Base-by-base conservation (phyloP, 805 yeast species). In the Metschnikowia gruessii region DNA sequence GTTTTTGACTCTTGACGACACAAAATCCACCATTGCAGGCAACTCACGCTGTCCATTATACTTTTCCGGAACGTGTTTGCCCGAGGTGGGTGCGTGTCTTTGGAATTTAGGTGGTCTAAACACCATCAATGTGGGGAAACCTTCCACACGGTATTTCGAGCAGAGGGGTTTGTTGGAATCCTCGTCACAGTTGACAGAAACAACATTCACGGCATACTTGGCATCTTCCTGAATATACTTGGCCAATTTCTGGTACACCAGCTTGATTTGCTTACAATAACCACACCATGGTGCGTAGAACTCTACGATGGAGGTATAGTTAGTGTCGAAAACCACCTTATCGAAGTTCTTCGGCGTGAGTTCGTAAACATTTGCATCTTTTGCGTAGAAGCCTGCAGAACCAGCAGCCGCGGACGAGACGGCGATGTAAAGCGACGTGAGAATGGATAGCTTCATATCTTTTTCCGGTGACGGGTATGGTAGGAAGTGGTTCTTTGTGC, bases 241-340 rank as follows among this genome's bases (percentile, higher is more conserved):
- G 6, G 87, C 95, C 12, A 83, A 80, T 59, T 83, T 83, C 40
- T 72, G 69, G 64, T 74, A 85, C 1, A 80, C 80, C 3, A 85
- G 83, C 48, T 81, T 79, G 42, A 92, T 69, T 47, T 81, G 76
- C 57, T 82, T 77, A 67, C 99, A 92, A 65, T 92, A 89, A 4
- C 97, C 97, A 71, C 99, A 92, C 98, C 98, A 91, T 32, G 97
- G 97, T 4, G 98, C 97, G 65, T 85, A 91, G 65, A 91, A 91
- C 69, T 90, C 90, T 18, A 89, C 90, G 16, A 90, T 68, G 1
- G 96, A 67, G 1, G 95, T 85, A 57, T 88, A 85, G 61, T 89
- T 89, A 2, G 95, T 74, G 18, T 72, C 64, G 36, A 81, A 72
- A 3, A 91, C 80, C 40, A 83, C 85, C 46, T 78, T 76, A 50